Percentiles rank a stretch among this genome's conserved stretches.
Conservation (phyloP, 345 rosid species). For the Camelina sativa region DNA sequence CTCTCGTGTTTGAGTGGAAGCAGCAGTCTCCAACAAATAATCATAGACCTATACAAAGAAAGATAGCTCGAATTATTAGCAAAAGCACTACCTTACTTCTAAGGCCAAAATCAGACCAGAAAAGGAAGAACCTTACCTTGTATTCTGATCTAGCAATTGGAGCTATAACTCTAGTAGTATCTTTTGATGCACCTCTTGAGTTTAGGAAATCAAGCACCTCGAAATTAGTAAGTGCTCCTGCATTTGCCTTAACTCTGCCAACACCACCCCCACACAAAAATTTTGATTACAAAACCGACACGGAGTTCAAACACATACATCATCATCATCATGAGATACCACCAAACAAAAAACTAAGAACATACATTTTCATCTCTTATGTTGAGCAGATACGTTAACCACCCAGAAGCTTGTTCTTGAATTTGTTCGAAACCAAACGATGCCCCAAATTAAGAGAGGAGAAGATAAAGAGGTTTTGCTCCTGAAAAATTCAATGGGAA, state of each 20-base stretch:
- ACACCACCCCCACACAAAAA: neutral
- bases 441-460: neutral
- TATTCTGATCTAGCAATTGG: constrained; percentile 68
- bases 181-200: constrained; percentile 79
- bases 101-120: neutral
- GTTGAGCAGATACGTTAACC: neutral
- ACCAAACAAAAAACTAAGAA: neutral
- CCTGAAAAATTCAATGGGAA: constrained; percentile 7
- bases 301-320: too few relatives aligned
- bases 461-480: neutral
- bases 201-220: constrained; percentile 70
- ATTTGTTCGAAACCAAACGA: neutral
- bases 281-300: neutral
- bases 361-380: constrained; percentile 39
- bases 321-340: neutral
- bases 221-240: constrained; percentile 74
- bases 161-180: constrained; percentile 64
- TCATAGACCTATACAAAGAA: constrained; percentile 62
- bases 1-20: constrained; percentile 68
- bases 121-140: constrained; percentile 49
- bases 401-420: neutral
- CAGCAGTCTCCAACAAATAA: constrained; percentile 60
- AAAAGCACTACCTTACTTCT: neutral
- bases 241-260: constrained; percentile 73
- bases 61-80: constrained; percentile 14